These are phyloP conservation scores for Leucoagaricus sp. DNA, from an alignment of 1,284 basidiomycete genomes.

Conservation along the genomic window DNA sequence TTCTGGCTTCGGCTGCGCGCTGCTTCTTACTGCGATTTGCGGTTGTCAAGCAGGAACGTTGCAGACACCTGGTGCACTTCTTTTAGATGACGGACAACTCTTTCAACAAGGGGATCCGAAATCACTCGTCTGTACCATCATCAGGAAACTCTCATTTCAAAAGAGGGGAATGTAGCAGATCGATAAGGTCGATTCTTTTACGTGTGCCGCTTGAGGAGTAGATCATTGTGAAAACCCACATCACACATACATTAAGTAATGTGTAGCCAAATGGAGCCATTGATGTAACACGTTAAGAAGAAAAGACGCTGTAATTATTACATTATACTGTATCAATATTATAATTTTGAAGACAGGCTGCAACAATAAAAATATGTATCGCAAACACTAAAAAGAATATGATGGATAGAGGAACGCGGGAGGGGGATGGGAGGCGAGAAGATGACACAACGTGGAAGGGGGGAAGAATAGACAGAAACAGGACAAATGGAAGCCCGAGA, in stretches of 20 bases:
- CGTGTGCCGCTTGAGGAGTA: background rate
- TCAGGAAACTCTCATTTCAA: background rate
- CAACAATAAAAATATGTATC: background rate
- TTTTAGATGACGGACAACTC: background rate
- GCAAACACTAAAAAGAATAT: background rate
- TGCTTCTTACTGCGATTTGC: background rate
- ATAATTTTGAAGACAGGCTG: background rate
- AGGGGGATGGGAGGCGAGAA: background rate
- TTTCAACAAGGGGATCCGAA: background rate
- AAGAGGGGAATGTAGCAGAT: background rate
- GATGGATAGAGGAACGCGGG: background rate
- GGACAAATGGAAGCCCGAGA: too few species aligned
- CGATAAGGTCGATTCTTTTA: constrained; percentile 3
- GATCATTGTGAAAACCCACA: background rate
- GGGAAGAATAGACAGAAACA: background rate
- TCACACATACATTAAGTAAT: background rate
- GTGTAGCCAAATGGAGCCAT: background rate
- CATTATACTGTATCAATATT: background rate
- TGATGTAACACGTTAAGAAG: background rate
- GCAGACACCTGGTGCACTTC: constrained; percentile 2
- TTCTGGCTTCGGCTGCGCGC: background rate
- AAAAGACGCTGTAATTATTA: background rate
- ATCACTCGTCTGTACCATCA: too few species aligned
- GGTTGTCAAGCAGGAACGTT: constrained; percentile 4
- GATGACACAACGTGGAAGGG: background rate